Percentiles rank a stretch among this genome's conserved stretches.
These are phyloP conservation scores for Clavispora santaluciae DNA, from an alignment of 805 yeast species.

Conservation along the genomic window DNA sequence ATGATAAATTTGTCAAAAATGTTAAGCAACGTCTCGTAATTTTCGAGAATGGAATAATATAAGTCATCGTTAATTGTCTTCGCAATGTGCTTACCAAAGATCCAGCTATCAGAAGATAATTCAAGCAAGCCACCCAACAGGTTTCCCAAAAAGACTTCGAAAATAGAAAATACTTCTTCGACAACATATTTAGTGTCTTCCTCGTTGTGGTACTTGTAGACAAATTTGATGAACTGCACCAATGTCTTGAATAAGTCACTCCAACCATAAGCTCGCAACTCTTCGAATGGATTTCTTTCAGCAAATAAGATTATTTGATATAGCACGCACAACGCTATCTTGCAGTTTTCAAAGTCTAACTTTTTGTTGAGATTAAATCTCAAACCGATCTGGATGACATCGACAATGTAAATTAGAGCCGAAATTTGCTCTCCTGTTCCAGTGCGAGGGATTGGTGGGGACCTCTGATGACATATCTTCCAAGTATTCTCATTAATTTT, in stretches of 20 bases:
- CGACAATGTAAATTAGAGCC: slow-evolving; percentile 21
- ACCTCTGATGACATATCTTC: slow-evolving; percentile 39
- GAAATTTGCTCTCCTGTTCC: slow-evolving; percentile 17
- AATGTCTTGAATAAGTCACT: slow-evolving; percentile 28
- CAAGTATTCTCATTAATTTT: slow-evolving; percentile 34
- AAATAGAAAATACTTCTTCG: slow-evolving; percentile 13
- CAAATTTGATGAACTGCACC: slow-evolving; percentile 26
- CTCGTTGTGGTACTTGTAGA: slow-evolving; percentile 12
- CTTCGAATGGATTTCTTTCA: slow-evolving; percentile 13
- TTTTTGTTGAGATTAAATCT: slow-evolving; percentile 36
- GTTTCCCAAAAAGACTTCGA: slow-evolving; percentile 13
- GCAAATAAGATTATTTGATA: slow-evolving; percentile 21
- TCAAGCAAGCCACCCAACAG: slow-evolving; percentile 18
- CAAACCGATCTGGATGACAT: slow-evolving; percentile 13
- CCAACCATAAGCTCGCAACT: slow-evolving; percentile 28
- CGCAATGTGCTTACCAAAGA: slow-evolving; percentile 16
- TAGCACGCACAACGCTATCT: slow-evolving; percentile 22
- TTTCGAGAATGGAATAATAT: slow-evolving; percentile 24
- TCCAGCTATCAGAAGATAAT: slow-evolving; percentile 7
- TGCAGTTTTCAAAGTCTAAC: slow-evolving; percentile 28
- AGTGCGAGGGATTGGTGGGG: slow-evolving; percentile 28
- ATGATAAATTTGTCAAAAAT: slow-evolving; percentile 14
- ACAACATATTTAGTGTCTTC: slow-evolving; percentile 15
- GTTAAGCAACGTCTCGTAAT: slow-evolving; percentile 17
- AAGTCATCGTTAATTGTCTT: slow-evolving; percentile 27